A percentile compares a stretch with the other conserved stretches of the same genome.
Conservation (phyloP, 73 alveolate species). For the Loxodes magnus region DNA sequence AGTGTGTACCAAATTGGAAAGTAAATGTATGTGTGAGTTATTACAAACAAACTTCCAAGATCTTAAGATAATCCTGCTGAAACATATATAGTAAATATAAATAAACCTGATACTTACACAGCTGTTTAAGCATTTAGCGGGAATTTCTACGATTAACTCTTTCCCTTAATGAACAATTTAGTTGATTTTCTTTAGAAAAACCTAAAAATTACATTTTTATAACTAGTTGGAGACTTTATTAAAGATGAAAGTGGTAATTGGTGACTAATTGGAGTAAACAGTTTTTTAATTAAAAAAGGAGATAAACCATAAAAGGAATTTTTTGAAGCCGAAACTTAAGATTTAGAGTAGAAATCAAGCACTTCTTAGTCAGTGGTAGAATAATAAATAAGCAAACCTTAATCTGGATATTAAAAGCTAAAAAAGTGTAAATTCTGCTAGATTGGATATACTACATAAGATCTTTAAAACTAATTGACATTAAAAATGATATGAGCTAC, state of each 20-base stretch:
- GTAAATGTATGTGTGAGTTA: too few relatives aligned
- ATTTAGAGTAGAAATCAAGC: conserved; percentile 11
- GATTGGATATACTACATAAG: conserved; percentile 24
- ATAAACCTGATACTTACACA: too few relatives aligned
- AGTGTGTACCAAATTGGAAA: too few relatives aligned
- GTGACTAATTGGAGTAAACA: conserved; percentile 32
- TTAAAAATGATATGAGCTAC: conserved; percentile 32
- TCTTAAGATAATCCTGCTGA: too few relatives aligned
- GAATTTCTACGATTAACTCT: too few relatives aligned
- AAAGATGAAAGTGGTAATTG: conserved; percentile 24
- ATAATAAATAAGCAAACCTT: conserved; percentile 15
- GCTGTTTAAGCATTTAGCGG: too few relatives aligned
- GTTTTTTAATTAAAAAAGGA: background rate
- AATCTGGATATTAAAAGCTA: conserved; percentile 9
- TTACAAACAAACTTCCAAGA: too few relatives aligned
- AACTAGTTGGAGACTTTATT: too few relatives aligned
- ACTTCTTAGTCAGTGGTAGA: conserved; percentile 17
- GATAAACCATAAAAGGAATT: background rate
- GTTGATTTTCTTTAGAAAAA: too few relatives aligned
- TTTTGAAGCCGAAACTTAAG: background rate
- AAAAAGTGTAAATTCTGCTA: conserved; percentile 35
- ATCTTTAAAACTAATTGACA: conserved; percentile 32
- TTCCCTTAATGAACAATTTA: too few relatives aligned
- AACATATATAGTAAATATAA: too few relatives aligned
- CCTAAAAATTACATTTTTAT: too few relatives aligned